Conservation (phyloP, 495 filamentous ascomycete species). For the Tirmania nivea region DNA sequence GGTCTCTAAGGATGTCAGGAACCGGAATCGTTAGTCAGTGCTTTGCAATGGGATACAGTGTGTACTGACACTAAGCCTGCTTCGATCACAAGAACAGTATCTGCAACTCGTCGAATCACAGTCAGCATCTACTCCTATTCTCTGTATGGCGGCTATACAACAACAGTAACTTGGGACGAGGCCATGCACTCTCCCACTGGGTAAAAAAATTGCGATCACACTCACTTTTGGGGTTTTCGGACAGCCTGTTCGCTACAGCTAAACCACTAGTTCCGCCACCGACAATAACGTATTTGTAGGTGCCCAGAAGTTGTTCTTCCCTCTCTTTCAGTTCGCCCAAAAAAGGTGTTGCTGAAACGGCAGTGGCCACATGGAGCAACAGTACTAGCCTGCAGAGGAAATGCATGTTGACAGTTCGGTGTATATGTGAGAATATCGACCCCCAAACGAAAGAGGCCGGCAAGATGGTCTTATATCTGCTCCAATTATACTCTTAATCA, state of each 20-base stretch:
- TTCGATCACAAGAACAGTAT: too few species aligned
- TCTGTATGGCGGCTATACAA: too few species aligned
- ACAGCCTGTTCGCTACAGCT: conserved; percentile 26
- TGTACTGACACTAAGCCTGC: background rate
- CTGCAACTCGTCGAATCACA: too few species aligned
- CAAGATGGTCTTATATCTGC: too few species aligned
- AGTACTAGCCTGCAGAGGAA: background rate
- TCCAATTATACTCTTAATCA: too few species aligned
- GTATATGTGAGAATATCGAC: too few species aligned
- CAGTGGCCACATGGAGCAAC: background rate
- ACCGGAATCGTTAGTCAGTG: conserved; percentile 9
- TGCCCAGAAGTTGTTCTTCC: conserved; percentile 10
- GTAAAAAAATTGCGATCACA: conserved; percentile 1
- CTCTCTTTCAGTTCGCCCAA: conserved; percentile 4
- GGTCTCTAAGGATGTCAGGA: conserved; percentile 13
- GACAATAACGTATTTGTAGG: conserved; percentile 31
- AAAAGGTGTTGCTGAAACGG: conserved; percentile 3
- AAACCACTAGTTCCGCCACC: conserved; percentile 30
- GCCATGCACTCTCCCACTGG: conserved; percentile 16
- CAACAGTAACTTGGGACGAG: too few species aligned
- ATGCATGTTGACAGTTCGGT: too few species aligned
- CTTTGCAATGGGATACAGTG: conserved; percentile 11
- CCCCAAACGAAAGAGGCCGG: too few species aligned
- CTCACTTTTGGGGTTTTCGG: conserved; percentile 19
- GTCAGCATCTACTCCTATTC: too few species aligned